Conservation (phyloP, 2,329 filamentous ascomycete species). For the Paradendryphiella salina region DNA sequence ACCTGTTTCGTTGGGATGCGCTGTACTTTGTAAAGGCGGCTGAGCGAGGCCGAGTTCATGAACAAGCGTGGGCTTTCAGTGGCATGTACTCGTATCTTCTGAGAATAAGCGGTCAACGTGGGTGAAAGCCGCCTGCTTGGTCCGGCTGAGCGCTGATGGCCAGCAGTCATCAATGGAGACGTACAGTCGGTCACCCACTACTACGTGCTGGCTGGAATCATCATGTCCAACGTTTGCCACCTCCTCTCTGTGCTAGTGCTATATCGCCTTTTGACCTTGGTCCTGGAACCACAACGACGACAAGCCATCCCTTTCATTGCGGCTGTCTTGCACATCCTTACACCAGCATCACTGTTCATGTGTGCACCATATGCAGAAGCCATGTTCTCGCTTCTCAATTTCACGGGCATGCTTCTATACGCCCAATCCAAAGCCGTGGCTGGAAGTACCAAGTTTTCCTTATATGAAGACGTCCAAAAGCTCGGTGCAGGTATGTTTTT, state of each 20-base stretch:
- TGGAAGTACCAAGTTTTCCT: constrained; percentile 35
- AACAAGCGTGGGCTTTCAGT: constrained; percentile 87
- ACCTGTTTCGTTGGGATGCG: constrained; percentile 77
- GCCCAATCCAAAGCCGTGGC: constrained; percentile 48
- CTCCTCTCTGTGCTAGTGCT: constrained; percentile 73
- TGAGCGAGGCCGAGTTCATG: constrained; percentile 67
- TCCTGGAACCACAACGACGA: constrained; percentile 47
- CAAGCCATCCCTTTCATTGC: constrained; percentile 66
- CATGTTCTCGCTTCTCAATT: constrained; percentile 75
- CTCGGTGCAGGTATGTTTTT: constrained; percentile 70
- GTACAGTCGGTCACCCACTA: constrained; percentile 17
- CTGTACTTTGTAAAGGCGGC: constrained; percentile 72
- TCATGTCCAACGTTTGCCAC: constrained; percentile 74
- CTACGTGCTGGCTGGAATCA: constrained; percentile 61
- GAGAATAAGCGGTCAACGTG: constrained; percentile 48
- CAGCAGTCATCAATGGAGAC: constrained; percentile 36
- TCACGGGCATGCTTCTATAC: constrained; percentile 73
- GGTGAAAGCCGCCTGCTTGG: constrained; percentile 22
- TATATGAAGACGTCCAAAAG: constrained; percentile 49
- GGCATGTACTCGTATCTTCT: constrained; percentile 57
- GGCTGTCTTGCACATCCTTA: constrained; percentile 76
- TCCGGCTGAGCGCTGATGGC: constrained; percentile 32
- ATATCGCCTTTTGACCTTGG: constrained; percentile 64
- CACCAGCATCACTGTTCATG: constrained; percentile 86
- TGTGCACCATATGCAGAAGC: constrained; percentile 85